Evolutionary conservation across 768 basidiomycete species (phyloP), one percentile per base, ranked within the genome.

Genomic region (Lactarius deliciosus): DNA sequence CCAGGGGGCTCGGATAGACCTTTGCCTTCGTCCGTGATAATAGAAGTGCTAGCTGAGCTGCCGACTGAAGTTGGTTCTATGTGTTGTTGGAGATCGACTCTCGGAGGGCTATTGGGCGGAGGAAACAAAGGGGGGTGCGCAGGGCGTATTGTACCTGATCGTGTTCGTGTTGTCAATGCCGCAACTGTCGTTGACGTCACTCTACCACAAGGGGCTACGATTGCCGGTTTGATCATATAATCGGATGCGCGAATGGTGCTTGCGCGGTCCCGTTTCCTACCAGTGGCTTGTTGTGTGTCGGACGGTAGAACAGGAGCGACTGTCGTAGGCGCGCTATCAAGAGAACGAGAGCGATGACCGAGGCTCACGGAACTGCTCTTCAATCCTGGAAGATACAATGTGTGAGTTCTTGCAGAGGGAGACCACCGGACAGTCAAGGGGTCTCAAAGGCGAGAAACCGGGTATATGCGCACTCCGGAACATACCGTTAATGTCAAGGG

Each of bases 211-310:
- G 64, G 50, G n/a, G 57, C 41, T 7, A 41, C 28, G 30, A 53
- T 54, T 16, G 28, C 28, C 11, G 68, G 43, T 59, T 56, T 63
- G 2, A 25, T 34, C 16, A 54, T 53, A 55, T 60, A 71, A 64
- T 71, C 70, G 18, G 68, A 69, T 15, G 70, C 70, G 10, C 70
- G 68, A 40, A 71, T 71, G 30, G 70, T 71, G 40, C 70, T 70
- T 30, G 70, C 70, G 41, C 70, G 63, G 38, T 70, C 65, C 43
- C 68, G 64, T 55, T 40, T 60, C 32, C 60, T 68, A 38, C 60
- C 36, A 3, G 25, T 25, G 15, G 43, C 40, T 36, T 63, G 66
- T 13, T 18, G 50, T 43, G 25, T 38, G 45, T 55, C 16, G 32
- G 36, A 47, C 32, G 16, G 22, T 13, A 38, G 34, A 20, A 28